Evolutionary conservation across 768 basidiomycete genomes (phyloP), one percentile per base, ranked within the genome.

Genomic region (Stropharia rugosoannulata): DNA sequence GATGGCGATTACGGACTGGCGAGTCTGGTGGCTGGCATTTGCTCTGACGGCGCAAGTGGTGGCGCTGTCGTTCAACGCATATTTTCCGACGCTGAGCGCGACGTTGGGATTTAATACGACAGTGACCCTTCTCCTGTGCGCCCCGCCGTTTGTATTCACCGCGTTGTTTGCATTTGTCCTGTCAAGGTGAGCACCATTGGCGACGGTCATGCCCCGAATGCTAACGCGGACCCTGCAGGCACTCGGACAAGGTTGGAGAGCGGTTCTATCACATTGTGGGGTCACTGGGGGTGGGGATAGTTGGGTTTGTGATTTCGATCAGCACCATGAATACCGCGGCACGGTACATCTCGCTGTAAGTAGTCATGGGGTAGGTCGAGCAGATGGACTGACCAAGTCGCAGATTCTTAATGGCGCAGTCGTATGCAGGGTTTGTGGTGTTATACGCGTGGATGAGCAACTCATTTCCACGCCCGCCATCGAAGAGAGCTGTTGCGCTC

Each of bases 401-500:
- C 51, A 64, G 62, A 50, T 90, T 90, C 71, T 67, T 90, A 56
- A 86, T 89, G 84, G 86, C 87, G n/a, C 86, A 89, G 67, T 82
- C 82, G 4, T 90, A 88, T 59, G 78, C 87, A 0, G 88, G 83
- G 12, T 87, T 86, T 70, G 76, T 89, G 55, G 80, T 83, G 51
- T 79, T 89, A 41, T 72, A 72, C 57, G 73, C 79, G 16, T 81
- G 80, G 79, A 72, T 76, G 53, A 75, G 73, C 65, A 77, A 77
- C 59, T 75, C 73, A 15, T 72, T 96, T 71, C 83, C 91, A 25
- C 82, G 82, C 16, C 88, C 93, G 22, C 79, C 90, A 5, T 84
- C 90, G 39, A 93, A 93, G 70, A 85, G 92, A 9, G 89, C 92
- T 11, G 87, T 93, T 16, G 86, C 90, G 6, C 76, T 95, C 56